Percentiles rank a stretch among this genome's conserved stretches.
Conservation (phyloP, 257 asterid genomes). For the Catharanthus roseus region DNA sequence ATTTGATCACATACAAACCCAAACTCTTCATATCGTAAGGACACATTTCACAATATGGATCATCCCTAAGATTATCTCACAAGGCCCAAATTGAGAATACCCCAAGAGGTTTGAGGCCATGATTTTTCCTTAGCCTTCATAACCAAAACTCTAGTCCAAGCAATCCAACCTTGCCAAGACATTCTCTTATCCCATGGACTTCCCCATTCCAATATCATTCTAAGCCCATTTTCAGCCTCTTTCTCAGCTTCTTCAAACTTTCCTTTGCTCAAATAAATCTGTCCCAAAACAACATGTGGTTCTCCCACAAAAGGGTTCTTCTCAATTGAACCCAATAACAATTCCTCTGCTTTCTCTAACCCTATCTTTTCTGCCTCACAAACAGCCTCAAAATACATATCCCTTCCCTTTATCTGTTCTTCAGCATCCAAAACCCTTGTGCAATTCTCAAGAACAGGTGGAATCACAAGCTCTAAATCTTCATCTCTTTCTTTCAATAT, state of each 20-base stretch:
- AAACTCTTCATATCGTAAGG: no score
- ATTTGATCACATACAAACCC: no score
- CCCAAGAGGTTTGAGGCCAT: slow-evolving; percentile 67
- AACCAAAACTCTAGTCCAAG: slow-evolving; percentile 71
- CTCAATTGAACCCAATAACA: slow-evolving; percentile 43
- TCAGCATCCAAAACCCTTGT: slow-evolving; percentile 34
- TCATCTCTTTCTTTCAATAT: slow-evolving; percentile 31
- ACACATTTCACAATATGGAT: no score
- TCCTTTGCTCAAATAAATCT: slow-evolving; percentile 55
- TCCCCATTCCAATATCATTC: slow-evolving; percentile 74
- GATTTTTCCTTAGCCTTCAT: slow-evolving; percentile 54
- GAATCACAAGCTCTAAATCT: slow-evolving; percentile 61
- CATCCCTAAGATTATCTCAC: slow-evolving; percentile 24
- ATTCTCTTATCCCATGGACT: slow-evolving; percentile 95
- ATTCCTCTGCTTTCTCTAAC: slow-evolving; percentile 35
- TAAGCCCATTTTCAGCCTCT: slow-evolving; percentile 63
- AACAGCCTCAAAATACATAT: slow-evolving; percentile 86
- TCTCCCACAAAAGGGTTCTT: slow-evolving; percentile 83
- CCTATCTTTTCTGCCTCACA: slow-evolving; percentile 40
- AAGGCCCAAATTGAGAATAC: slow-evolving; percentile 66
- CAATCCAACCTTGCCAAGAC: slow-evolving; percentile 89
- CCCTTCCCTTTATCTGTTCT: slow-evolving; percentile 58
- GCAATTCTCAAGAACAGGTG: slow-evolving; percentile 60
- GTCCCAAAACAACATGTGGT: slow-evolving; percentile 57
- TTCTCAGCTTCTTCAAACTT: slow-evolving; percentile 54